These are phyloP conservation scores for Isoetes engelmannii DNA, from an alignment of 83 land plant species.

Conservation along the genomic window DNA sequence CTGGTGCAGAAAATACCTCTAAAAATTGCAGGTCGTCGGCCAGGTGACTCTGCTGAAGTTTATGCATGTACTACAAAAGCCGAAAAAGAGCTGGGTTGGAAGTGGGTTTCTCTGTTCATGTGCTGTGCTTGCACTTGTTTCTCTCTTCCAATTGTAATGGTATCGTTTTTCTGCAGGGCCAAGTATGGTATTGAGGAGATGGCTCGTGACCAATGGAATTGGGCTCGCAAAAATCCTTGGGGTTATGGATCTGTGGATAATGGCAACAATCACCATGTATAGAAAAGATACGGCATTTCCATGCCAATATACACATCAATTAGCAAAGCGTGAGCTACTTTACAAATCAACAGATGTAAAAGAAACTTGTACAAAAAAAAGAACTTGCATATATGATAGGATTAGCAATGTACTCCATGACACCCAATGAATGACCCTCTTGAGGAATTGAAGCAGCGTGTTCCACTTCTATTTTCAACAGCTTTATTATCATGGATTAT, in stretches of 20 bases:
- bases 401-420: no score
- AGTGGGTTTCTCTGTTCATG: conserved; percentile 6
- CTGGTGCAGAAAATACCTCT: conserved; percentile 18
- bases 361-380: no score
- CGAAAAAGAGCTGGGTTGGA: conserved; percentile 19
- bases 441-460: no score
- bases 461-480: no score
- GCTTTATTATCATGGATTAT: no score
- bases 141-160: not conserved
- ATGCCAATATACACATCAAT: no score
- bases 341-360: no score
- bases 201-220: conserved; percentile 21
- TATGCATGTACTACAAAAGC: conserved; percentile 20
- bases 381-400: no score
- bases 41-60: conserved; percentile 18
- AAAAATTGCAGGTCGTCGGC: conserved; percentile 9
- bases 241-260: conserved; percentile 33
- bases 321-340: no score
- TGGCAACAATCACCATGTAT: not conserved
- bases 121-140: not conserved
- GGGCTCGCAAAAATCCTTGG: conserved; percentile 61
- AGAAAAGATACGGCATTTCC: no score
- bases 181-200: conserved; percentile 61
- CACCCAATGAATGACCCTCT: no score
- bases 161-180: conserved; percentile 36